Evolutionary conservation across 179 eudicot species (phyloP), one percentile per base, ranked within the genome.

Genomic region (Silene coronaria): DNA sequence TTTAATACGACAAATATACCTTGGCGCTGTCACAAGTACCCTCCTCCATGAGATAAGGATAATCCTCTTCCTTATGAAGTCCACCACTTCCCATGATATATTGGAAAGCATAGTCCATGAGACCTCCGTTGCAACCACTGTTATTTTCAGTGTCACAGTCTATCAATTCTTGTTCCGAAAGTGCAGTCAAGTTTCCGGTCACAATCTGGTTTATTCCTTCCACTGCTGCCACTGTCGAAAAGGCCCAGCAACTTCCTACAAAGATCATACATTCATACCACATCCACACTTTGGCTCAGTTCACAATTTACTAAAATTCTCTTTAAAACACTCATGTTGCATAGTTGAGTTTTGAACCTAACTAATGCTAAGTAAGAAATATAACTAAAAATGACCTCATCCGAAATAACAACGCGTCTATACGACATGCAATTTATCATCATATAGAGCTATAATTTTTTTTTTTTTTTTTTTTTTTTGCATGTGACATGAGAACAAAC

Each of bases 201-300:
- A 87, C 90, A 4, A 87, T 89, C 75, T 89, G 91, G 88, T 90
- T 90, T 34, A 89, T 90, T 34, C 96, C 91, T 79, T 90, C 92
- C 38, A 89, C 92, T 14, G 92, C 89, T 26, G 91, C 96, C 3
- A 90, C 96, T 0, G 96, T 85, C 65, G 92, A 89, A 81, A 90
- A 89, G 34, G 92, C 92, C 91, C 92, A 90, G 34, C 91, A 90
- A 82, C 91, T 89, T 4, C 92, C 92, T 85, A 84, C 48, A 79
- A 3, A 12, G 14, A n/a, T 67, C 69, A 76, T 24, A 57, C 26
- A 9, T 11, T 67, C 69, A 76, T 24, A 57, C 26, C 58, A 53
- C 21, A 16, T 53, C 58, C 58, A 53, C 21, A 53, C 58, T 53
- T 53, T 5, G 17, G 58, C 58, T 53, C 21, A 34, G n/a, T 12